phyloP scores from a whole-genome alignment of 2,329 filamentous ascomycete genomes.

The Dendrostoma leiphaemia region DNA sequence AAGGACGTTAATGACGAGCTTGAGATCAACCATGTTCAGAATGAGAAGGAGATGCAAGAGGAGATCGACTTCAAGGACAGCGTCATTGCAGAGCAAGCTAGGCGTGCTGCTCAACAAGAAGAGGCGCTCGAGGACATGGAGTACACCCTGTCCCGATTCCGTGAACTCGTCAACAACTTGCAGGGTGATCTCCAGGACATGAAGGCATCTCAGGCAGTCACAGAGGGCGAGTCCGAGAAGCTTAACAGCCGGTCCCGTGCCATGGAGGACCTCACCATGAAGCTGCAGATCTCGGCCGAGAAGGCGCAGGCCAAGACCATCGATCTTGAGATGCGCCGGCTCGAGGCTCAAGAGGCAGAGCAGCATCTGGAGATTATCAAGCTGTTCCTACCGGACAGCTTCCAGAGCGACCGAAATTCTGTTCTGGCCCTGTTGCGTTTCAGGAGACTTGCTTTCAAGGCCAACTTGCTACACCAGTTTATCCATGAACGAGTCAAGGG shows the following conservation, averaged over 20 bases:
- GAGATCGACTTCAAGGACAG: slow-evolving; percentile 87
- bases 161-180: slow-evolving; percentile 81
- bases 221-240: slow-evolving; percentile 89
- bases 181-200: slow-evolving; percentile 90
- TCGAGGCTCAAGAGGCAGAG: slow-evolving; percentile 84
- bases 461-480: slow-evolving; percentile 72
- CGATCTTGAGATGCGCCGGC: slow-evolving; percentile 79
- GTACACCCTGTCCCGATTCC: slow-evolving; percentile 84
- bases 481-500: slow-evolving; percentile 75
- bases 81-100: slow-evolving; percentile 77
- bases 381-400: slow-evolving; percentile 83
- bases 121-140: slow-evolving; percentile 82
- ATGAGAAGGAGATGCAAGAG: slow-evolving; percentile 90
- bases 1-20: slow-evolving; percentile 95
- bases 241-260: slow-evolving; percentile 83
- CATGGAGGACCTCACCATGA: slow-evolving; percentile 96
- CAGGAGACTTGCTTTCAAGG: slow-evolving; percentile 86
- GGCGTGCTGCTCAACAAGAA: slow-evolving; percentile 72
- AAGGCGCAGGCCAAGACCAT: slow-evolving; percentile 95
- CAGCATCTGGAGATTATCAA: slow-evolving; percentile 89
- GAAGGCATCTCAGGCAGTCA: slow-evolving; percentile 86
- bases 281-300: slow-evolving; percentile 83
- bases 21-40: slow-evolving; percentile 87
- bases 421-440: slow-evolving; percentile 87
- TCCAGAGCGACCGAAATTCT: slow-evolving; percentile 76